phyloP scores from a whole-genome alignment of 106 monocot genomes.

The Dendrobium huoshanense region DNA sequence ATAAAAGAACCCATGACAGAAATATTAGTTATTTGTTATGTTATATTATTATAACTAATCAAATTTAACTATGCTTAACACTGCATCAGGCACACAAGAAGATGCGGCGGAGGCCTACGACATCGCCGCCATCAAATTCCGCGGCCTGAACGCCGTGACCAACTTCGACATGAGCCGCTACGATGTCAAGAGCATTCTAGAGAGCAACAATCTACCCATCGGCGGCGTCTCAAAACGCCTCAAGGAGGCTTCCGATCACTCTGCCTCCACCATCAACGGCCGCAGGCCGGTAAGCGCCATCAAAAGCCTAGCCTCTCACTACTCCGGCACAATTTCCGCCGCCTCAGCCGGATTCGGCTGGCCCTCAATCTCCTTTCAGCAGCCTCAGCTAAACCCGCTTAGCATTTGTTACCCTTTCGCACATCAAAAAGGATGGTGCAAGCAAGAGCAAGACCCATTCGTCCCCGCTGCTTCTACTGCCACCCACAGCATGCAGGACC shows the following conservation, averaged over 20 bases:
- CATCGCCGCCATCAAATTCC: conserved; percentile 96
- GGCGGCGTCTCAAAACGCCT: conserved; percentile 90
- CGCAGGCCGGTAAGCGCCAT: conserved; percentile 8
- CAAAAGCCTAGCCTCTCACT: conserved; percentile 28
- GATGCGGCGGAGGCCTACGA: conserved; percentile 99
- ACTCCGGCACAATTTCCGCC: conserved; percentile 26
- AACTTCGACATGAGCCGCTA: conserved; percentile 99
- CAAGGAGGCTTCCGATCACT: conserved; percentile 51
- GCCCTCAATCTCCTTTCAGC: conserved; percentile 62
- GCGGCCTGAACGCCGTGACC: conserved; percentile 92
- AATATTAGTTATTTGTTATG: too few species aligned
- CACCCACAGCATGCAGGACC: conserved; percentile 45
- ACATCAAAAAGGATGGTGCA: conserved; percentile 41
- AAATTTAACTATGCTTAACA: not conserved
- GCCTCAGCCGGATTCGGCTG: conserved; percentile 34
- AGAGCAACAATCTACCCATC: conserved; percentile 85
- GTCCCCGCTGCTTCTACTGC: conserved; percentile 14
- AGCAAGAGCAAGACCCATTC: conserved; percentile 55
- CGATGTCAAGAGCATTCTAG: conserved; percentile 95
- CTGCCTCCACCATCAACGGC: conserved; percentile 20
- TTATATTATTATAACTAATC: too few species aligned
- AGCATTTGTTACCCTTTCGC: conserved; percentile 21
- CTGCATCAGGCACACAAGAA: conserved; percentile 81
- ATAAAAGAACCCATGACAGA: too few species aligned
- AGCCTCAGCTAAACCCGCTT: conserved; percentile 15